Evolutionary conservation across 192 early-diverging fungal species (phyloP), one percentile per base, ranked within the genome.

Genomic region (Linderina pennispora): DNA sequence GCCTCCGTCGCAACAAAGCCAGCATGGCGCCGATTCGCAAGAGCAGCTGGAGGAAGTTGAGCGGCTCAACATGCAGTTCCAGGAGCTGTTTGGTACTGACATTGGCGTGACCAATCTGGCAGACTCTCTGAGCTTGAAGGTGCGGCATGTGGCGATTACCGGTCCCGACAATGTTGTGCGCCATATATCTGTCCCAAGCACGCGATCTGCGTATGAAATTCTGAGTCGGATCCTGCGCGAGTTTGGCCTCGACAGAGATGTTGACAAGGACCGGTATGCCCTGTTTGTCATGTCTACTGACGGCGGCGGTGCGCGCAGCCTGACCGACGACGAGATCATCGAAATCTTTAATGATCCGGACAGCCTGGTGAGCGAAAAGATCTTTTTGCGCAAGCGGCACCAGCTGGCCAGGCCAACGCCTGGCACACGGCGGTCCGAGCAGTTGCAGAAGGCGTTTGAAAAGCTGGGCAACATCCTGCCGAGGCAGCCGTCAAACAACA

Each of bases 151-250:
- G 16, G 69, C 83, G 21, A 85, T 94, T 8, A 74, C 81, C 37
- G 88, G 88, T n/a, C 80, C 87, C 10, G 83, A 86, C 35, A 81
- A 85, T 26, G 82, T 93, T 50, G 77, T 76, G 6, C 82, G 88
- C 34, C 82, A 86, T 19, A 88, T 97, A 23, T 75, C 88, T 35
- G 82, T 94, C 17, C 77, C 80, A 23, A 77, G 80, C 49, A 65
- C 82, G 8, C 80, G 62, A 36, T 86, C 88, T 22, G 86, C 87
- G 1, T 51, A 54, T 19, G 64, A 74, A 18, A 84, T 97, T 15
- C 73, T 91, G 50, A 65, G 76, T 33, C 76, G 73, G 26, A 81
- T 96, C 3, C 62, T 90, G 33, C 76, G 78, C 48, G 91, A 92
- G 41, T 96, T 96, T 65, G 83, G 87, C 26, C 80, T 96, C 32